Evolutionary conservation across 768 basidiomycete species (phyloP), one percentile per base, ranked within the genome.

Genomic region (Lactarius akahatsu): DNA sequence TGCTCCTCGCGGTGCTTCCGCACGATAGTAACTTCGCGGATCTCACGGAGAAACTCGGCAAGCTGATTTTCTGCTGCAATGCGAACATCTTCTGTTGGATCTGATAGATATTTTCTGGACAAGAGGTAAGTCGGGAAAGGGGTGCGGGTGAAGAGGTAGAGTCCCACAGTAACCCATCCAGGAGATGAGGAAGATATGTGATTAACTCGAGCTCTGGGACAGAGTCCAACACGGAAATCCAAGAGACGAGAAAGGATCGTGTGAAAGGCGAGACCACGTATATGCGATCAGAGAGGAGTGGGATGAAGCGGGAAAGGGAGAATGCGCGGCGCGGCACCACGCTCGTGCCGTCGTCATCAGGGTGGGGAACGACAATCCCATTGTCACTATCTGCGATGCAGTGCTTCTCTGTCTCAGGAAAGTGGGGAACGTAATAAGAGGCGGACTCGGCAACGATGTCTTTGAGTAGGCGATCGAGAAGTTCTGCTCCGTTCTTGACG

Each of bases 381-480:
- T 76, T 73, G 62, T 82, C 83, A 55, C 85, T 82, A 34, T 72
- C 74, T 58, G 78, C 74, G 54, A 77, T 67, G 57, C 88, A 82
- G 56, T 85, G 78, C 71, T 83, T 87, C 74, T 89, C 90, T 0
- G 88, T 90, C 74, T 93, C 92, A 2, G 88, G 85, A 73, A 91
- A 91, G 65, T 92, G 86, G 11, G 95, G 94, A 60, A 97, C 89
- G 75, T 97, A 98, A 41, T 92, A 90, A 0, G 95, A 94, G 2
- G 96, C 97, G 9, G 94, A 92, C 77, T 98, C 97, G 15, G 95
- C 91, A 5, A 98, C 96, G 57, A 98, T 96, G 71, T 99, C 97
- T 74, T 98, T 98, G 71, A 99, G 84, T n/a, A 98, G 84, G 23
- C 96, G 86, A 76, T 99, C 97, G 64, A 98, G 84, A 34, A 99